Evolutionary conservation across 2,329 filamentous ascomycete genomes (phyloP).

Genomic region (Aspergillus novofumigatus): DNA sequence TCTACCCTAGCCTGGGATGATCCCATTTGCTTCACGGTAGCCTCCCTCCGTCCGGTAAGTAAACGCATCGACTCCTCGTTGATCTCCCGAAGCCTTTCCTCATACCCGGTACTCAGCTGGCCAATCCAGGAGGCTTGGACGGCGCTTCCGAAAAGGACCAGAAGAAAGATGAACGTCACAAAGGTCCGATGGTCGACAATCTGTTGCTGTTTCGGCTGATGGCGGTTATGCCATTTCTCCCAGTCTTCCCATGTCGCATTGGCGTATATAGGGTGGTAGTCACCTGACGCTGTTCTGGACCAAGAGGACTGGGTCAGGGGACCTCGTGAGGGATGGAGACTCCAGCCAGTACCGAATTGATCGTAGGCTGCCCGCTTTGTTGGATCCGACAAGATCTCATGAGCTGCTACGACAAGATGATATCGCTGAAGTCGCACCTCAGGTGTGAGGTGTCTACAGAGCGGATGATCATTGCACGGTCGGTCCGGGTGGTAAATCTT

Average conservation of each 20-base stretch:
- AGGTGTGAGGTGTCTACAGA: conserved; percentile 50
- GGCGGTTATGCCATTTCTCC: conserved; percentile 71
- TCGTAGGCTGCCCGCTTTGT: conserved; percentile 78
- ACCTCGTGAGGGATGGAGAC: conserved; percentile 40
- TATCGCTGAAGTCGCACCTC: conserved; percentile 78
- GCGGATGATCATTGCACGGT: conserved; percentile 41
- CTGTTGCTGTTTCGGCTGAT: conserved; percentile 36
- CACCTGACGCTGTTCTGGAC: conserved; percentile 11
- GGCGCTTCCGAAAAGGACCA: conserved; percentile 66
- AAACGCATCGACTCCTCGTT: conserved; percentile 60
- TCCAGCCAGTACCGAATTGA: conserved; percentile 75
- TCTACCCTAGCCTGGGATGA: conserved; percentile 63
- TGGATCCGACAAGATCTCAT: conserved; percentile 81
- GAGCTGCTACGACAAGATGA: conserved; percentile 78
- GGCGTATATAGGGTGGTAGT: conserved; percentile 48
- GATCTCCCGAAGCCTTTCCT: conserved; percentile 63
- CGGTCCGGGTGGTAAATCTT: conserved; percentile 95
- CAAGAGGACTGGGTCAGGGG: conserved; percentile 20
- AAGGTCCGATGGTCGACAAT: conserved; percentile 79
- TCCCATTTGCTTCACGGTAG: conserved; percentile 45
- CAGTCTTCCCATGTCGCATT: conserved; percentile 99
- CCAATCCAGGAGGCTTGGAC: conserved; percentile 69
- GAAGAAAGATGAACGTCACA: conserved; percentile 63
- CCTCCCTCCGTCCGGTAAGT: conserved; percentile 51
- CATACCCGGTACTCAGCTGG: conserved; percentile 56